phyloP scores from a whole-genome alignment of 2,329 filamentous ascomycete genomes.

The Ceratocystis eucalypticola region DNA sequence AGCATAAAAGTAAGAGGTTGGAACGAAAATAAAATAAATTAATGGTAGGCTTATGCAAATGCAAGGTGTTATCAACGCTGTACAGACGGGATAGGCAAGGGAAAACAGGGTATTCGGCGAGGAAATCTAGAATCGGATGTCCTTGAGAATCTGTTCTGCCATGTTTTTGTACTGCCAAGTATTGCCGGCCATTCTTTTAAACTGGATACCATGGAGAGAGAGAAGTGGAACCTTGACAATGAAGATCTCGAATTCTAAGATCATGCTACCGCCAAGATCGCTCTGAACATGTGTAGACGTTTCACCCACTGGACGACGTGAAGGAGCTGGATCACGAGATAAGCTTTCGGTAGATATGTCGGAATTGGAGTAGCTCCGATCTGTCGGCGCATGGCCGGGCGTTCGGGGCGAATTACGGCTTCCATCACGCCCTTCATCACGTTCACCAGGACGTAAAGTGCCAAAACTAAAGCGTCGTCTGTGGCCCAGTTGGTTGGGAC shows the following conservation, averaged over 20 bases:
- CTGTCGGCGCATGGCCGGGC: conserved; percentile 34
- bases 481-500: conserved; percentile 43
- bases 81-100: background rate
- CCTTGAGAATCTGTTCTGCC: conserved; percentile 86
- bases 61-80: background rate
- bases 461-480: conserved; percentile 74
- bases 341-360: conserved; percentile 71
- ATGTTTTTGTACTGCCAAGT: conserved; percentile 99
- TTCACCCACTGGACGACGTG: conserved; percentile 46
- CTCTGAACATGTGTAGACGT: conserved; percentile 86
- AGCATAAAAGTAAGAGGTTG: background rate
- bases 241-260: conserved; percentile 85
- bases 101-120: background rate
- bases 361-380: conserved; percentile 73
- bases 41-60: background rate
- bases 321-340: conserved; percentile 36
- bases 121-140: conserved; percentile 49
- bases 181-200: conserved; percentile 89
- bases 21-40: background rate
- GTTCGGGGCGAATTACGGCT: conserved; percentile 29
- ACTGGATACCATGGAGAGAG: conserved; percentile 87
- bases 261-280: conserved; percentile 72
- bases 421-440: conserved; percentile 57
- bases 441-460: conserved; percentile 47
- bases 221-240: conserved; percentile 95